Evolutionary conservation across 306 rosid species (phyloP).

Genomic region (Acacia acuminata): DNA sequence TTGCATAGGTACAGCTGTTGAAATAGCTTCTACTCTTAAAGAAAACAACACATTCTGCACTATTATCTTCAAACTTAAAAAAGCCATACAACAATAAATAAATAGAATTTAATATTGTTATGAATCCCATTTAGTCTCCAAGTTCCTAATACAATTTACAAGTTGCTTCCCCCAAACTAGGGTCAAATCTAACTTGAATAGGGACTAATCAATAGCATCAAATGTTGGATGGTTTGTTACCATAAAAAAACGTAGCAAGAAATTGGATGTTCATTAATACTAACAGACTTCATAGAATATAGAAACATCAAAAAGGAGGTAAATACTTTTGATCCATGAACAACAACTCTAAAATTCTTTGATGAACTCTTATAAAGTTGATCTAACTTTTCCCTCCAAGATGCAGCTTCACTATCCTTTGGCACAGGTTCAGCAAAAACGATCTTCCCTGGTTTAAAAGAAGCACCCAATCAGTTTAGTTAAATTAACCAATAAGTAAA

Average conservation of each 20-base stretch:
- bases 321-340: constrained; percentile 94
- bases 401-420: constrained; percentile 96
- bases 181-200: background rate
- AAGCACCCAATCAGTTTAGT: constrained; percentile 25
- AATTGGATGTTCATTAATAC: background rate
- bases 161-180: background rate
- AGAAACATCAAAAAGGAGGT: constrained; percentile 18
- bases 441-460: constrained; percentile 66
- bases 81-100: background rate
- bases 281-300: background rate
- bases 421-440: constrained; percentile 90
- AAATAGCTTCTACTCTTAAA: constrained; percentile 18
- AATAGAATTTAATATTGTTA: background rate
- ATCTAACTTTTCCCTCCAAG: constrained; percentile 97
- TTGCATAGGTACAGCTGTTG: constrained; percentile 7
- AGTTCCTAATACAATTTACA: background rate
- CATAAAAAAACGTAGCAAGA: background rate
- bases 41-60: constrained; percentile 18
- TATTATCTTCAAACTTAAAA: constrained; percentile 24
- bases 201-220: background rate
- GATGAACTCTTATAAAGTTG: constrained; percentile 97
- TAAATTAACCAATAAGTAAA: constrained; percentile 26
- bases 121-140: constrained; percentile 14
- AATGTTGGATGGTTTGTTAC: background rate
- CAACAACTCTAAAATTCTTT: constrained; percentile 93